Percentiles rank a stretch among this genome's conserved stretches.
Evolutionary conservation across 176 grass and related monocot species (phyloP).

Genomic region (Aegilops speltoides): DNA sequence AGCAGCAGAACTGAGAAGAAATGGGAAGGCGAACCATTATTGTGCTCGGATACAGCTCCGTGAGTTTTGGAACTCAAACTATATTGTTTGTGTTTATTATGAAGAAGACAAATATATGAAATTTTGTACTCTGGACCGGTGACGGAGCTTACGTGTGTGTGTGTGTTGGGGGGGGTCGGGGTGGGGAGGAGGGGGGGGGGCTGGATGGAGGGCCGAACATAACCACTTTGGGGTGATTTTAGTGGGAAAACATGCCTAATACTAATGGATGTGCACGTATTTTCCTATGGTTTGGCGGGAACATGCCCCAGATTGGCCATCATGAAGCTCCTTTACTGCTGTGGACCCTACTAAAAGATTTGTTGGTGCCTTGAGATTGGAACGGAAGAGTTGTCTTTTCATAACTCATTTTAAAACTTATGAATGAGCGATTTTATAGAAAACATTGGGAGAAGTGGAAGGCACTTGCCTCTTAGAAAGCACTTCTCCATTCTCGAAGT

Average conservation of each 20-base stretch:
- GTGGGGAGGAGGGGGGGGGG: no score
- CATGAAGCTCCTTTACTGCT: no score
- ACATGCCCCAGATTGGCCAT: no score
- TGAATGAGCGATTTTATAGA: not conserved
- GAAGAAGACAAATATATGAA: not conserved
- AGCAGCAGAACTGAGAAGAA: slow-evolving; percentile 25
- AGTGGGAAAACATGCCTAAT: no score
- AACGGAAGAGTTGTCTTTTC: not conserved
- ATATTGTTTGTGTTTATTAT: not conserved
- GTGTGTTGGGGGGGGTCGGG: no score
- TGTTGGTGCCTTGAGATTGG: not conserved
- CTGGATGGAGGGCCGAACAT: no score
- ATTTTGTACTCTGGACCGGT: not conserved
- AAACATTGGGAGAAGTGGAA: not conserved
- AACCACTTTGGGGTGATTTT: no score
- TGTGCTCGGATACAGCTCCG: not conserved
- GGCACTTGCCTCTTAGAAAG: not conserved
- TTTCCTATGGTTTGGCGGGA: no score
- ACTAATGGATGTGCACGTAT: no score
- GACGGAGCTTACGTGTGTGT: no score
- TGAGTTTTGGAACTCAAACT: slow-evolving; percentile 11
- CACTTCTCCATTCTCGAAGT: not conserved
- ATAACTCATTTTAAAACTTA: not conserved
- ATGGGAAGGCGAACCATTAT: not conserved
- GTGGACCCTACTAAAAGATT: not conserved